Conservation (phyloP, 2,329 filamentous ascomycete species). For the Dothiorella sarmentorum region DNA sequence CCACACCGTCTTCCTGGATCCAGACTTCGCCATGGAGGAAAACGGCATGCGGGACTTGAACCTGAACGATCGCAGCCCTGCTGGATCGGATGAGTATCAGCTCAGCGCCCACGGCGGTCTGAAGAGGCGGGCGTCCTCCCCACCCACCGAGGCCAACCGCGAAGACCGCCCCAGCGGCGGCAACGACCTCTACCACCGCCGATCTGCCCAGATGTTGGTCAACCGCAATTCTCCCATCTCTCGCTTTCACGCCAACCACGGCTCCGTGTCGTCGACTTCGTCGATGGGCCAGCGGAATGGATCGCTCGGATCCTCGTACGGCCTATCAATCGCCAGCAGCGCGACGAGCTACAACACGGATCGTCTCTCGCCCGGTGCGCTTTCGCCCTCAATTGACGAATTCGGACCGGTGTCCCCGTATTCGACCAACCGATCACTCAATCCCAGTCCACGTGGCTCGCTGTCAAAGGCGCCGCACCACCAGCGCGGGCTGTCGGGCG, state of each 20-base stretch:
- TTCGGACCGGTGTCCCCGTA: constrained; percentile 53
- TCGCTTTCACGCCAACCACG: constrained; percentile 55
- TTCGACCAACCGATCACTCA: constrained; percentile 46
- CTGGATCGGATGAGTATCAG: constrained; percentile 44
- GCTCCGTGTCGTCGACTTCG: constrained; percentile 62
- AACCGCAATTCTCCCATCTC: constrained; percentile 53
- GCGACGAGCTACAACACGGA: constrained; percentile 62
- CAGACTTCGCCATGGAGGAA: constrained; percentile 54
- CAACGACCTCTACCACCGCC: constrained; percentile 52
- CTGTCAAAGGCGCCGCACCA: constrained; percentile 36
- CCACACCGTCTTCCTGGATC: constrained; percentile 51
- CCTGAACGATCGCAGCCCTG: constrained; percentile 52
- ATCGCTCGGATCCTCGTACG: constrained; percentile 60
- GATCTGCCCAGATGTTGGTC: constrained; percentile 54
- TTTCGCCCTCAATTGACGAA: constrained; percentile 59
- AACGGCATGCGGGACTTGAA: constrained; percentile 50
- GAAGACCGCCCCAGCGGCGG: constrained; percentile 45
- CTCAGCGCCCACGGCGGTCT: constrained; percentile 50
- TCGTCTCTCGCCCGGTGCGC: constrained; percentile 56
- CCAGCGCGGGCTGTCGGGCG: constrained; percentile 41
- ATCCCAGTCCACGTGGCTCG: constrained; percentile 42
- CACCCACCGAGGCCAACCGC: constrained; percentile 54
- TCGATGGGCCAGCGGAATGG: constrained; percentile 58
- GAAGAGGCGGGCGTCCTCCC: constrained; percentile 63
- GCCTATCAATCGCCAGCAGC: constrained; percentile 61